Evolutionary conservation across 305 asterid species (phyloP).

Genomic region (Solanum chacoense): DNA sequence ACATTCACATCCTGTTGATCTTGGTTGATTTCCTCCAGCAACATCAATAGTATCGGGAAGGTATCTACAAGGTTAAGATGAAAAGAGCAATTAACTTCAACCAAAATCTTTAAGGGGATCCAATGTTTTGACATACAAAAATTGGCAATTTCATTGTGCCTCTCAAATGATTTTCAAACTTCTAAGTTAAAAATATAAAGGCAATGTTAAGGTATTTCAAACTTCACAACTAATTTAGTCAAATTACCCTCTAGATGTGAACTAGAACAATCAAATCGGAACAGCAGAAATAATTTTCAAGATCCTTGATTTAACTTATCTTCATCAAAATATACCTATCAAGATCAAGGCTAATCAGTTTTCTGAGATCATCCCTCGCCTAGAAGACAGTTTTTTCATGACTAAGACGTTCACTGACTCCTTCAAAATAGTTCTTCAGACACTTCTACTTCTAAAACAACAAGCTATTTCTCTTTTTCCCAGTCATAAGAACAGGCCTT

Average conservation of each 20-base stretch:
- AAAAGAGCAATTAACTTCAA: neutral
- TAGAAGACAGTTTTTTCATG: neutral
- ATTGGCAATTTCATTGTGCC: neutral
- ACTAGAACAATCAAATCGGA: neutral
- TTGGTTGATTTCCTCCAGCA: conserved; percentile 28
- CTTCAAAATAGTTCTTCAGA: neutral
- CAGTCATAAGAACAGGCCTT: neutral
- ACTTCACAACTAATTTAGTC: neutral
- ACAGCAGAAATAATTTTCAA: neutral
- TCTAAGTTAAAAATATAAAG: neutral
- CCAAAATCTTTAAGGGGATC: neutral
- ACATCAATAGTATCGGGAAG: conserved; percentile 42
- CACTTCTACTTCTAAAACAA: neutral
- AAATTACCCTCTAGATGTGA: neutral
- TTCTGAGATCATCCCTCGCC: neutral
- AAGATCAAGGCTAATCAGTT: neutral
- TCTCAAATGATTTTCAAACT: neutral
- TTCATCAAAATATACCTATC: neutral
- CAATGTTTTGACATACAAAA: neutral
- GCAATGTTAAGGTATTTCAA: neutral
- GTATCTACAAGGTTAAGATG: conserved; percentile 14
- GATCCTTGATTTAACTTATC: neutral
- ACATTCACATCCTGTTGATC: conserved; percentile 44
- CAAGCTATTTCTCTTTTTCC: neutral
- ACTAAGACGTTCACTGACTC: neutral